These are phyloP conservation scores for Serendipita sp. DNA, from an alignment of 768 basidiomycete genomes.

Conservation along the genomic window DNA sequence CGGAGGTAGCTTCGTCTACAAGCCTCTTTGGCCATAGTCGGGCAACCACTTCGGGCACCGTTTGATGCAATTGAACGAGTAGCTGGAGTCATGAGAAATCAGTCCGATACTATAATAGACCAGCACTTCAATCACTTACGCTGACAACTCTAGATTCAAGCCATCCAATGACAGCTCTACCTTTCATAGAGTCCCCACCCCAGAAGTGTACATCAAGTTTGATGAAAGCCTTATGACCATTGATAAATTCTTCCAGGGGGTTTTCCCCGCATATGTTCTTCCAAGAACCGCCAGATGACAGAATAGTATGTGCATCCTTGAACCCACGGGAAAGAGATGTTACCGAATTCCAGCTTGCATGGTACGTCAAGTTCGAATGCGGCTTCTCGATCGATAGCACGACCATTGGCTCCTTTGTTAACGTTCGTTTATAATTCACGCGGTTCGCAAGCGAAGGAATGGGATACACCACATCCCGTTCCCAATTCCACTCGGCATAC, in stretches of 20 bases:
- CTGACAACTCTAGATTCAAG: conserved; percentile 15
- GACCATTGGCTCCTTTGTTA: conserved; percentile 12
- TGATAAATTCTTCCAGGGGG: conserved; percentile 9
- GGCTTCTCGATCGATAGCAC: conserved; percentile 14
- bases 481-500: conserved; percentile 15
- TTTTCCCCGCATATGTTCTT: conserved; percentile 9
- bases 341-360: conserved; percentile 10
- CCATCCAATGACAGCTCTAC: conserved; percentile 13
- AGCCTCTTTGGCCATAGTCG: conserved; percentile 15
- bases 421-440: conserved; percentile 8
- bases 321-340: conserved; percentile 7
- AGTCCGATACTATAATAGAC: background rate
- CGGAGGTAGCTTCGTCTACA: conserved; percentile 6
- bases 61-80: conserved; percentile 12
- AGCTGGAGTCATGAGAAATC: conserved; percentile 8
- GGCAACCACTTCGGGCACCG: conserved; percentile 7
- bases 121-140: conserved; percentile 6
- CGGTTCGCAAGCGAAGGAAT: conserved; percentile 3
- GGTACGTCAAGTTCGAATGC: conserved; percentile 11
- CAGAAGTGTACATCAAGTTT: conserved; percentile 15
- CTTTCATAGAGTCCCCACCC: conserved; percentile 13
- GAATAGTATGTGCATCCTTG: background rate
- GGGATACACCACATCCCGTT: conserved; percentile 8
- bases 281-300: conserved; percentile 8
- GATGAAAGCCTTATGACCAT: conserved; percentile 9